Conservation (phyloP, 495 filamentous ascomycete species). For the Penicillium cosmopolitanum region DNA sequence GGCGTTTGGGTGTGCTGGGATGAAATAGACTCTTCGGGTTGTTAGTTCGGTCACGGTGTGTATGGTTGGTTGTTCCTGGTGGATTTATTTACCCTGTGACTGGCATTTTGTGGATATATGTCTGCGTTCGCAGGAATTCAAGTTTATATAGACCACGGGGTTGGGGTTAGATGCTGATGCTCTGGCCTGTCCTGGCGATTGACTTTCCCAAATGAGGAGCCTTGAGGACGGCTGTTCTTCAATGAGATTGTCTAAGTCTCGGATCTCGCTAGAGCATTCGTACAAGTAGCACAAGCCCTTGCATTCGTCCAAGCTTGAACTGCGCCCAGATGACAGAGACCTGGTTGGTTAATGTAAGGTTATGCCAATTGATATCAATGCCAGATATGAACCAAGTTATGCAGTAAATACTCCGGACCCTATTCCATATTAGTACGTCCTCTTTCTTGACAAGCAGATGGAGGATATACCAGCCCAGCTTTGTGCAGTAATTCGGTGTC, state of each 20-base stretch:
- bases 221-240: neutral
- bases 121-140: too few relatives aligned
- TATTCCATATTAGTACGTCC: too few relatives aligned
- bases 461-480: too few relatives aligned
- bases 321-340: neutral
- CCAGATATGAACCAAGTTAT: neutral
- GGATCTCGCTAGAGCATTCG: too few relatives aligned
- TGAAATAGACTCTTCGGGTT: conserved; percentile 46
- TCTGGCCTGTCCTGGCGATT: too few relatives aligned
- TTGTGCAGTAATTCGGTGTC: too few relatives aligned
- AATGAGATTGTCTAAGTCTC: neutral
- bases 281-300: neutral
- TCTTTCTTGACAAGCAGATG: too few relatives aligned
- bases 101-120: neutral
- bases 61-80: neutral
- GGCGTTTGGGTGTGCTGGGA: conserved; percentile 48
- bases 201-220: neutral
- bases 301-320: neutral
- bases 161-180: too few relatives aligned
- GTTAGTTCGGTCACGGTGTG: neutral
- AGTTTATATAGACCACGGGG: too few relatives aligned
- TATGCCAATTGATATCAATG: neutral
- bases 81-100: conserved; percentile 3
- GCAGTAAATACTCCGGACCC: too few relatives aligned
- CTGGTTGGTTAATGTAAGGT: neutral